Percentiles rank a stretch among this genome's conserved stretches.
phyloP scores from a whole-genome alignment of 441 rosid genomes.

The Raphanus hybrid region DNA sequence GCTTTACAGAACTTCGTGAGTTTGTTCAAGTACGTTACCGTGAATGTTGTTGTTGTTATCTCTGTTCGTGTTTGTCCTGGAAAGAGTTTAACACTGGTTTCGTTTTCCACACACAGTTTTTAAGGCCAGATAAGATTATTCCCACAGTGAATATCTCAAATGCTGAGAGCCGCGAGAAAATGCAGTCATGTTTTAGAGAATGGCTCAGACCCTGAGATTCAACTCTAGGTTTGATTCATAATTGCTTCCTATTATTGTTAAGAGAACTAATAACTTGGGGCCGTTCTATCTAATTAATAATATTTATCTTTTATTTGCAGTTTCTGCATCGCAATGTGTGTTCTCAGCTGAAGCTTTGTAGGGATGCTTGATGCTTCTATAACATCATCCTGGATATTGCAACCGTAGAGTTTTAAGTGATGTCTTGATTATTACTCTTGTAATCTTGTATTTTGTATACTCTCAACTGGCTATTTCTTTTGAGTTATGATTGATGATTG shows the following conservation, averaged over 20 bases:
- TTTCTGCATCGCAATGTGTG: constrained; percentile 6
- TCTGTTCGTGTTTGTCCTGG: background rate
- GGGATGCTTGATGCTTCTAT: constrained; percentile 23
- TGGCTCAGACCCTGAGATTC: constrained; percentile 57
- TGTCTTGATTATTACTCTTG: constrained; percentile 3
- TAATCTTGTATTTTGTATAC: background rate
- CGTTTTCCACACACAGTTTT: constrained; percentile 50
- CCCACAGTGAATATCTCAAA: constrained; percentile 74
- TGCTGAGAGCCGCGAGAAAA: constrained; percentile 67
- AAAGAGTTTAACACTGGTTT: constrained; percentile 1
- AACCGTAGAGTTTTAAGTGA: background rate
- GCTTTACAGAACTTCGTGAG: constrained; percentile 75
- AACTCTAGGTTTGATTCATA: constrained; percentile 23
- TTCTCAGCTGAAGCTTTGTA: constrained; percentile 19
- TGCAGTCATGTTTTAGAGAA: constrained; percentile 71
- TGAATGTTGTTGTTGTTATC: background rate
- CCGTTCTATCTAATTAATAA: background rate
- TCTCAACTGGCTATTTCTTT: constrained; percentile 14
- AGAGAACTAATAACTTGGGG: constrained; percentile 2
- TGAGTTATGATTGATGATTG: constrained; percentile 27
- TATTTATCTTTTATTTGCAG: background rate
- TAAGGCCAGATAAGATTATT: constrained; percentile 76
- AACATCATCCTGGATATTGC: constrained; percentile 16
- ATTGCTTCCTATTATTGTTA: background rate
- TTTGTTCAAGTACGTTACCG: constrained; percentile 66